These are phyloP conservation scores for Lolium rigidum DNA, from an alignment of 176 grass and related monocot species.

Conservation along the genomic window DNA sequence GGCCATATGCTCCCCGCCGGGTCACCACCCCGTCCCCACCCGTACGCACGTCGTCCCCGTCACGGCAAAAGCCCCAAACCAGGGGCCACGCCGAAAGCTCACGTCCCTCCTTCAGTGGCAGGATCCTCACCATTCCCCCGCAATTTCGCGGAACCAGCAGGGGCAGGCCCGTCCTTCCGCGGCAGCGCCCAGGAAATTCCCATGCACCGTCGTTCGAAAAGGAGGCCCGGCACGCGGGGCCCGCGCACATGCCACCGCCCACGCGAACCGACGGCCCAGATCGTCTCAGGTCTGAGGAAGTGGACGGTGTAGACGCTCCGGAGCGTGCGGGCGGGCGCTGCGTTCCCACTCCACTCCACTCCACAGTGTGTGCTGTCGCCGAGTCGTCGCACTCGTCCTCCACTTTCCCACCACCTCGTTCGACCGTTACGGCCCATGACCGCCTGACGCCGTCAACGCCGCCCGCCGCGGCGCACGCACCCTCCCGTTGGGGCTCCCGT, in stretches of 20 bases:
- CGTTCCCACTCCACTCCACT: constrained; percentile 33
- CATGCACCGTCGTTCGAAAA: constrained; percentile 35
- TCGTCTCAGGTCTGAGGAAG: not conserved
- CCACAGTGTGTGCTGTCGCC: not conserved
- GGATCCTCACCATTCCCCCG: not conserved
- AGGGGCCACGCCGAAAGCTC: constrained; percentile 1
- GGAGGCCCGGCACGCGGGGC: constrained; percentile 31
- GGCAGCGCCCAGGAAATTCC: not conserved
- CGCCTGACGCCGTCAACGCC: constrained; percentile 46
- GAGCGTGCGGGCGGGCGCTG: not conserved
- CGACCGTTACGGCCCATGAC: constrained; percentile 46
- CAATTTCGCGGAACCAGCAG: not conserved
- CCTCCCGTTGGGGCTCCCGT: constrained; percentile 28
- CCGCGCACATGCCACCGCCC: constrained; percentile 28
- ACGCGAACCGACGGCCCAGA: not conserved
- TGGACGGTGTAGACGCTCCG: not conserved
- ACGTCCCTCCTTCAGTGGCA: constrained; percentile 33
- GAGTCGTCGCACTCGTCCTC: constrained; percentile 18
- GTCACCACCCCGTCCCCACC: not conserved
- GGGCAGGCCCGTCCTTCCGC: constrained; percentile 29
- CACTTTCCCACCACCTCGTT: constrained; percentile 25
- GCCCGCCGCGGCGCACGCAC: not conserved
- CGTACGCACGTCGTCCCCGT: not conserved
- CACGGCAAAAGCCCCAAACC: not conserved
- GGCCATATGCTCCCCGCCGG: not conserved